Evolutionary conservation across 1,139 yeast species (phyloP).

Genomic region (Hansenula sp.): DNA sequence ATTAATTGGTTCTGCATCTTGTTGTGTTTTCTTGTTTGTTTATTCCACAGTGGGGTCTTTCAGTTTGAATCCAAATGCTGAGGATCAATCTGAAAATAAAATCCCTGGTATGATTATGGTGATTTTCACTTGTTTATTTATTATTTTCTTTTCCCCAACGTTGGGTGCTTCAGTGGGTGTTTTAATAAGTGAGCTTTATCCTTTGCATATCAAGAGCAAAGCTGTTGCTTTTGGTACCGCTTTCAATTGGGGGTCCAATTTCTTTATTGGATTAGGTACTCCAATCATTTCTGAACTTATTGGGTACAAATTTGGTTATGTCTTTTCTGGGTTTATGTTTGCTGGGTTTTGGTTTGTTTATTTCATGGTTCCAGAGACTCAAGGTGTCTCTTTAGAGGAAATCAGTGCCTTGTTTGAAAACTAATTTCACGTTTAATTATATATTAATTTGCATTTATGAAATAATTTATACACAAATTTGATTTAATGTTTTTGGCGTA

Average conservation of each 20-base stretch:
- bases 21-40: conserved; percentile 58
- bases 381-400: conserved; percentile 64
- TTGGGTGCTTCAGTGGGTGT: conserved; percentile 86
- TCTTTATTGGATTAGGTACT: conserved; percentile 68
- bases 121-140: conserved; percentile 68
- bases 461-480: too few relatives aligned
- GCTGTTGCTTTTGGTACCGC: conserved; percentile 75
- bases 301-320: conserved; percentile 61
- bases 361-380: conserved; percentile 67
- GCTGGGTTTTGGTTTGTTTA: conserved; percentile 55
- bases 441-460: too few relatives aligned
- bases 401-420: conserved; percentile 37
- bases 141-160: conserved; percentile 73
- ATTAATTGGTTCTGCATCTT: conserved; percentile 56
- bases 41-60: conserved; percentile 64
- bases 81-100: conserved; percentile 28
- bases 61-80: conserved; percentile 22
- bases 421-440: not conserved
- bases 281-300: conserved; percentile 57
- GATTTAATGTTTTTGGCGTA: too few relatives aligned
- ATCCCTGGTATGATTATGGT: conserved; percentile 60
- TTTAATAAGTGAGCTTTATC: conserved; percentile 72
- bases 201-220: conserved; percentile 69
- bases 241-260: conserved; percentile 74
- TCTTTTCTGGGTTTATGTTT: conserved; percentile 63